Evolutionary conservation across 352 stramenopile species (phyloP), one percentile per base, ranked within the genome.

Genomic region (Halophytophthora polymorphica): DNA sequence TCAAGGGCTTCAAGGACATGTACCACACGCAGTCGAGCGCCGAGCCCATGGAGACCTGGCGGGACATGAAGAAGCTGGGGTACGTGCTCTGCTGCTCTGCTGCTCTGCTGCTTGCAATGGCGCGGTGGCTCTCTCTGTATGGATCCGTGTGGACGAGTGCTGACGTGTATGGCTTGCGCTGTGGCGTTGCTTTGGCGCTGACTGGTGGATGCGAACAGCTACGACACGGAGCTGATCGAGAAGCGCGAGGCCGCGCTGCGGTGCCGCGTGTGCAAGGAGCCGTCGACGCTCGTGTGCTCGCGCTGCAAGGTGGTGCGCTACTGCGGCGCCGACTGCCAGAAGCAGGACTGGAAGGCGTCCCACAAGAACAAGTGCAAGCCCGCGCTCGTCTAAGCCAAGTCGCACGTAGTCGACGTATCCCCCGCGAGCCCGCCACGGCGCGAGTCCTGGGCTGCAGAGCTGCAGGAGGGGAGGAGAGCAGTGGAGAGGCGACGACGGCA

Each of bases 1-100:
- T 92, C 45, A 90, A 90, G 71, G 84, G 84, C 37, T 95, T 93
- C 64, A 93, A 92, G 70, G 84, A 95, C 59, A 95, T 95, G 82
- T 95, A 95, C 78, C 84, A 93, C 69, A 95, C 84, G 61, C 84
- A 95, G 66, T 93, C 84, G 53, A 93, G 84, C 61, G 83, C 83
- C 31, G 84, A 95, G 68, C 80, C 83, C 14, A 82, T 89, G 66
- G 84, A 95, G 74, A 95, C 84, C 41, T 95, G 84, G 84, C 83
- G 83, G 58, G 84, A 95, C 66, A 82, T 95, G 77, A 86, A 89
- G 65, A 91, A 90, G 67, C 83, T 95, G 18, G 81, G 84, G 78
- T 94, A 69, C 44, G 78, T 66, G 34, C 47, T 12, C 11, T 11
- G 10, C 39, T n/a, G n/a, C n/a, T n/a, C 15, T 10, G 37, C 42